A percentile compares a stretch with the other conserved stretches of the same genome.
Conservation (phyloP, 2,329 filamentous ascomycete species). For the Didymella keratinophila region DNA sequence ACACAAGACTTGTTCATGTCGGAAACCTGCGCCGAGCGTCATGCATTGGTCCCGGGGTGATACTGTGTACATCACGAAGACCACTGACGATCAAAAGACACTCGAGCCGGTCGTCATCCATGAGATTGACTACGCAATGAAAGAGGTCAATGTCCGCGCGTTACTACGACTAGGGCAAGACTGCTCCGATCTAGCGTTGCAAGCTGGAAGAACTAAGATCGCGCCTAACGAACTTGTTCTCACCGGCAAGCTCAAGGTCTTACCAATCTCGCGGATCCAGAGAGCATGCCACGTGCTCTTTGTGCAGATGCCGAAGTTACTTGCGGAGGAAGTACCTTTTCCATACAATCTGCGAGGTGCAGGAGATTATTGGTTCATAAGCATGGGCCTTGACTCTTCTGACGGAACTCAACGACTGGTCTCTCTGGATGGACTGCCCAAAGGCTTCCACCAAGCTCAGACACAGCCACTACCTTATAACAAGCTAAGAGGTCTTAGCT, state of each 20-base stretch:
- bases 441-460: conserved; percentile 60
- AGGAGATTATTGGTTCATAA: conserved; percentile 72
- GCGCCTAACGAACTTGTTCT: conserved; percentile 68
- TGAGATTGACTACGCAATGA: conserved; percentile 38
- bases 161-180: conserved; percentile 60
- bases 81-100: conserved; percentile 34
- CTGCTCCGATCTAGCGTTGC: conserved; percentile 44
- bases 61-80: conserved; percentile 58
- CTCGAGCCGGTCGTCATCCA: conserved; percentile 71
- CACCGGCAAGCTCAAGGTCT: conserved; percentile 55
- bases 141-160: conserved; percentile 57
- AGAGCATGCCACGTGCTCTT: conserved; percentile 68
- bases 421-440: conserved; percentile 21
- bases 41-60: conserved; percentile 8
- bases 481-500: conserved; percentile 63
- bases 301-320: conserved; percentile 54
- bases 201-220: conserved; percentile 32
- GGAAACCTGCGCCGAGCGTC: conserved; percentile 23
- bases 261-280: conserved; percentile 56
- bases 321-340: conserved; percentile 55
- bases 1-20: conserved; percentile 64
- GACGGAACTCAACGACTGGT: conserved; percentile 1
- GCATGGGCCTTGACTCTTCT: conserved; percentile 37
- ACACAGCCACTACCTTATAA: conserved; percentile 54
- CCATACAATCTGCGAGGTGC: conserved; percentile 73